phyloP scores from a whole-genome alignment of 225 moss, liverwort and hornwort species.

The Pseudoscleropodium purum region DNA sequence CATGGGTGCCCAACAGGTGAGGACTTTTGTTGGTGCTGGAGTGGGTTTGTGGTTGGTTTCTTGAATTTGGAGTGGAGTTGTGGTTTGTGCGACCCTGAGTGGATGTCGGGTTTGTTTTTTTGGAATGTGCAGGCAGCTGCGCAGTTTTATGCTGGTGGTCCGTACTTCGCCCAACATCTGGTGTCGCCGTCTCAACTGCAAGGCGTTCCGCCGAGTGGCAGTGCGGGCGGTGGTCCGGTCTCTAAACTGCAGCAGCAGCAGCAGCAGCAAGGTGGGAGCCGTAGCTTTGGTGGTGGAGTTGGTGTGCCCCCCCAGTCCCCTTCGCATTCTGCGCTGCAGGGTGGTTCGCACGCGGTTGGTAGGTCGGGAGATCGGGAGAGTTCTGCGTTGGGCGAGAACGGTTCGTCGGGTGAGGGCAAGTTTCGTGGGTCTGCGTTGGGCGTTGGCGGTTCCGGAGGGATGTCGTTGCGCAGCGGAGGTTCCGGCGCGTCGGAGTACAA shows the following conservation, averaged over 20 bases:
- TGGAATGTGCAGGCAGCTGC: slow-evolving; percentile 46
- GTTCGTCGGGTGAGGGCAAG: slow-evolving; percentile 57
- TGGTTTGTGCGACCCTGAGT: background rate
- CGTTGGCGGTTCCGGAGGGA: slow-evolving; percentile 14
- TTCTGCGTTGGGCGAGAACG: slow-evolving; percentile 31
- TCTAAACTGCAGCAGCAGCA: slow-evolving; percentile 33
- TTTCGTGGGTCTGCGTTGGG: slow-evolving; percentile 28
- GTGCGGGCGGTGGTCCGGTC: slow-evolving; percentile 8
- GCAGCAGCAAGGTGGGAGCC: slow-evolving; percentile 18
- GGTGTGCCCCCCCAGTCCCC: slow-evolving; percentile 35
- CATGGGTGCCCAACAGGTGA: slow-evolving; percentile 58
- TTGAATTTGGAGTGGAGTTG: too few relatives aligned
- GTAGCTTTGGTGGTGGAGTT: slow-evolving; percentile 29
- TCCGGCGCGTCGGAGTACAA: slow-evolving; percentile 35
- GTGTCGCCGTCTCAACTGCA: slow-evolving; percentile 49
- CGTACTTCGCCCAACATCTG: slow-evolving; percentile 66
- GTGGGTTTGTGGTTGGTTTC: background rate
- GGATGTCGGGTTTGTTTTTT: background rate
- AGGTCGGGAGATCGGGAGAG: slow-evolving; percentile 49
- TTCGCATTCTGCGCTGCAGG: slow-evolving; percentile 37
- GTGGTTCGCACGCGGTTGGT: slow-evolving; percentile 27
- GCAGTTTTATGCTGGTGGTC: slow-evolving; percentile 53
- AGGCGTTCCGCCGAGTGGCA: slow-evolving; percentile 29
- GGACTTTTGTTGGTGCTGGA: rapidly evolving
- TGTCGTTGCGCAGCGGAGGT: slow-evolving; percentile 2